Conservation (phyloP, 2,329 filamentous ascomycete genomes). For the Moelleriella libera region DNA sequence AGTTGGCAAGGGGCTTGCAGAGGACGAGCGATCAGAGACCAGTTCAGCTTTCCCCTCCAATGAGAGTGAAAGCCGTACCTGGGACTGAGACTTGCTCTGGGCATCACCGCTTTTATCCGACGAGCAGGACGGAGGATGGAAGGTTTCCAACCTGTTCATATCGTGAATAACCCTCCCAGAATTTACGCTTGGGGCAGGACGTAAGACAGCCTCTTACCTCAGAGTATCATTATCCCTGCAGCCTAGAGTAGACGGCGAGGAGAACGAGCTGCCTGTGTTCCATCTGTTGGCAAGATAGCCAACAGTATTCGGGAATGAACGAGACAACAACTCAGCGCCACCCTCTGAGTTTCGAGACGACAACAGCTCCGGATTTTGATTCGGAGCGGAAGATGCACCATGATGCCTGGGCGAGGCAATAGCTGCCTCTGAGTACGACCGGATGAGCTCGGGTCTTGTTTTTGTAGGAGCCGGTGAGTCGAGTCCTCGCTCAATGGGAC, state of each 20-base stretch:
- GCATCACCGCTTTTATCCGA: conserved; percentile 24
- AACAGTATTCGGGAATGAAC: conserved; percentile 27
- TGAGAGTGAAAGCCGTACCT: conserved; percentile 67
- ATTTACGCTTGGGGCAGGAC: too few relatives aligned
- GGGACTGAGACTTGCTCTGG: conserved; percentile 23
- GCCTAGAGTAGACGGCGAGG: conserved; percentile 24
- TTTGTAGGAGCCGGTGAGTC: conserved; percentile 8
- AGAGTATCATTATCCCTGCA: conserved; percentile 17
- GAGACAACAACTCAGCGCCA: conserved; percentile 16
- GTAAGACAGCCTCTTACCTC: conserved; percentile 18
- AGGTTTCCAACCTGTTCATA: conserved; percentile 24
- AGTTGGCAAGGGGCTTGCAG: conserved; percentile 17
- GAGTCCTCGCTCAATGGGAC: conserved; percentile 10
- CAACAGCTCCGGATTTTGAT: conserved; percentile 11
- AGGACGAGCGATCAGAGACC: conserved; percentile 55
- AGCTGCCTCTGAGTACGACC: conserved; percentile 9
- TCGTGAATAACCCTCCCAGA: too few relatives aligned
- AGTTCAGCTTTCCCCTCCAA: conserved; percentile 86
- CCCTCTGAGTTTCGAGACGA: conserved; percentile 15
- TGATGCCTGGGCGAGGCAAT: conserved; percentile 11
- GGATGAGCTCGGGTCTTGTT: conserved; percentile 3
- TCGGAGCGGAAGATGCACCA: conserved; percentile 6
- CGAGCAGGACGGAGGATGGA: conserved; percentile 26
- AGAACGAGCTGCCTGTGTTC: conserved; percentile 37
- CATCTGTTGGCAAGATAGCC: conserved; percentile 43